Evolutionary conservation across 2,329 filamentous ascomycete genomes (phyloP).

Genomic region (Rhytidhysteron rufulum): DNA sequence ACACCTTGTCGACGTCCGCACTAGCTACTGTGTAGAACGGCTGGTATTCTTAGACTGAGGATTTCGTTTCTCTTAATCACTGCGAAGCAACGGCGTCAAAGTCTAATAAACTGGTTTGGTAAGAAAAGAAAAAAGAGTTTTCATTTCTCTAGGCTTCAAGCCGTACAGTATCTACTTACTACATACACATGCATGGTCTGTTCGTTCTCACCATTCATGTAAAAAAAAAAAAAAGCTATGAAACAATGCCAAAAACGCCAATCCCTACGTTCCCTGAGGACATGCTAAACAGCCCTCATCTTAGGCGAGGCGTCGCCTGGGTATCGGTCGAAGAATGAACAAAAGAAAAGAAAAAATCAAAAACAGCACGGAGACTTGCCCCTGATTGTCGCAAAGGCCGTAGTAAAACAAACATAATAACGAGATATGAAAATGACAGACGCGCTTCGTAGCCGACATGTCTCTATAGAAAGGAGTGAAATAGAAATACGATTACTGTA

Average conservation of each 20-base stretch:
- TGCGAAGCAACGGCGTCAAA: no score
- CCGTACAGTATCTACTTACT: no score
- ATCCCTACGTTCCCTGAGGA: slow-evolving; percentile 9
- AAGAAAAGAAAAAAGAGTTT: no score
- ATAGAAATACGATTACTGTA: neutral
- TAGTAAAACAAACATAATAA: slow-evolving; percentile 12
- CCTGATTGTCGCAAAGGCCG: slow-evolving; percentile 6
- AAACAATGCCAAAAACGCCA: slow-evolving; percentile 21
- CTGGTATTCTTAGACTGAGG: no score
- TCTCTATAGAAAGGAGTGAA: slow-evolving; percentile 13
- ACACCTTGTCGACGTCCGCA: no score
- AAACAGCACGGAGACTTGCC: slow-evolving; percentile 3
- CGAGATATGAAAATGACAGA: slow-evolving; percentile 21
- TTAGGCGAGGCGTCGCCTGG: slow-evolving; percentile 15
- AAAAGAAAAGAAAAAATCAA: slow-evolving; percentile 4
- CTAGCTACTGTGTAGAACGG: no score
- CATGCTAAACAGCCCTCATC: slow-evolving; percentile 16
- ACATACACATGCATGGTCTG: no score
- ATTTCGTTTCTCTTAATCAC: no score
- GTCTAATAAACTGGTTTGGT: no score
- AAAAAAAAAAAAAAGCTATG: slow-evolving; percentile 17
- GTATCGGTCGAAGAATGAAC: slow-evolving; percentile 23
- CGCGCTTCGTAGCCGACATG: slow-evolving; percentile 22
- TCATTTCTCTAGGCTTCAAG: no score
- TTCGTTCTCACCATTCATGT: no score